Evolutionary conservation across 106 monocot species (phyloP).

Genomic region (Dactylorhiza incarnata): DNA sequence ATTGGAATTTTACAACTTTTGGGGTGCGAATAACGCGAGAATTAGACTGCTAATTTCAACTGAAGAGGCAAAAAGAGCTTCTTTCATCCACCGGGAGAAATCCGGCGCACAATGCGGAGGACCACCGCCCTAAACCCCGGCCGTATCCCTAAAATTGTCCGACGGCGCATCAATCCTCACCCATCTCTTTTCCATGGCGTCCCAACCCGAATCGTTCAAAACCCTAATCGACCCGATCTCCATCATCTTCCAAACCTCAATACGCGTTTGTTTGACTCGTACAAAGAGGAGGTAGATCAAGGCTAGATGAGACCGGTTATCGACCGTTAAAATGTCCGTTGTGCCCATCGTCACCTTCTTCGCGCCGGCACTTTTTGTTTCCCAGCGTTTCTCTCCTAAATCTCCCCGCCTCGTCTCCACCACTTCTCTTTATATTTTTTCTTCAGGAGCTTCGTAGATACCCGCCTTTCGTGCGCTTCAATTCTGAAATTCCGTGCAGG

Average conservation of each 20-base stretch:
- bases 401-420: neutral
- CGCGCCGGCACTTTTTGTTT: neutral
- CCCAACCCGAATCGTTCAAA: neutral
- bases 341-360: conserved; percentile 1
- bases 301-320: neutral
- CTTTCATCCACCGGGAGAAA: no score
- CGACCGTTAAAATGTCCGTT: conserved; percentile 12
- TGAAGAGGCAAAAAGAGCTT: no score
- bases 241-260: neutral
- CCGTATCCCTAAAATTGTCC: neutral
- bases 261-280: neutral
- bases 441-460: neutral
- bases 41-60: no score
- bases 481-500: no score
- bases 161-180: no score
- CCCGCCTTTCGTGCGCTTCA: neutral
- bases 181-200: no score
- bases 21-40: no score
- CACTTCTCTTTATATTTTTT: neutral
- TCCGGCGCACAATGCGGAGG: no score
- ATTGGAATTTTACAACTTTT: no score
- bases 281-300: neutral
- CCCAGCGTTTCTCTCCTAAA: neutral
- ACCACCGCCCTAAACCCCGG: no score
- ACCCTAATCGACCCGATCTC: neutral